These are phyloP conservation scores for Chenopodium berlandieri DNA, from an alignment of 148 eudicot species.

Conservation along the genomic window DNA sequence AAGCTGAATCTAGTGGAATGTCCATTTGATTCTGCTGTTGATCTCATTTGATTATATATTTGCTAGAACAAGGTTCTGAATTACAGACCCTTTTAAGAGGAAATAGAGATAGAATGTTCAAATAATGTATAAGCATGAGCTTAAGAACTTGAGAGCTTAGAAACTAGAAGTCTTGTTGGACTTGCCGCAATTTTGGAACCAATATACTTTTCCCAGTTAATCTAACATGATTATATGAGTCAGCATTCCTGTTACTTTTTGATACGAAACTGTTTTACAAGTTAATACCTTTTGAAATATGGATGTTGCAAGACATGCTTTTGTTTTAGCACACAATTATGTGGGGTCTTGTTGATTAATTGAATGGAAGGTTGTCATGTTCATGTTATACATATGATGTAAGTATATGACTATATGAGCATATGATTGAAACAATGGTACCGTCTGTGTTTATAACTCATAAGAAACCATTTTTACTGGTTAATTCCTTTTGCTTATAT, in stretches of 20 bases:
- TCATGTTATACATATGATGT: background rate
- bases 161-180: slow-evolving; percentile 11
- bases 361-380: background rate
- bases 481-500: background rate
- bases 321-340: background rate
- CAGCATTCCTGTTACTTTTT: background rate
- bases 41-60: slow-evolving; percentile 3
- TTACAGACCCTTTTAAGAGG: slow-evolving; percentile 7
- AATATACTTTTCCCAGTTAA: slow-evolving; percentile 1
- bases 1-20: slow-evolving; percentile 85
- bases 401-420: too few relatives aligned
- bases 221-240: background rate
- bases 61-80: slow-evolving; percentile 20
- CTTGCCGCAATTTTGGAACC: slow-evolving; percentile 27
- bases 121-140: slow-evolving; percentile 26
- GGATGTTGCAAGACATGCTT: background rate
- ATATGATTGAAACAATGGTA: background rate
- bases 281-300: background rate
- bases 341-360: slow-evolving; percentile 1
- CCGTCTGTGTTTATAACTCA: background rate
- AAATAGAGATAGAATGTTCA: slow-evolving; percentile 20
- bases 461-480: background rate
- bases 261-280: background rate
- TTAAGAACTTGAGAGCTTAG: slow-evolving; percentile 9
- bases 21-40: slow-evolving; percentile 37